A percentile compares a stretch with the other conserved stretches of the same genome.
These are phyloP conservation scores for Corynascus novoguineensis DNA, from an alignment of 495 filamentous ascomycete species.

Conservation along the genomic window DNA sequence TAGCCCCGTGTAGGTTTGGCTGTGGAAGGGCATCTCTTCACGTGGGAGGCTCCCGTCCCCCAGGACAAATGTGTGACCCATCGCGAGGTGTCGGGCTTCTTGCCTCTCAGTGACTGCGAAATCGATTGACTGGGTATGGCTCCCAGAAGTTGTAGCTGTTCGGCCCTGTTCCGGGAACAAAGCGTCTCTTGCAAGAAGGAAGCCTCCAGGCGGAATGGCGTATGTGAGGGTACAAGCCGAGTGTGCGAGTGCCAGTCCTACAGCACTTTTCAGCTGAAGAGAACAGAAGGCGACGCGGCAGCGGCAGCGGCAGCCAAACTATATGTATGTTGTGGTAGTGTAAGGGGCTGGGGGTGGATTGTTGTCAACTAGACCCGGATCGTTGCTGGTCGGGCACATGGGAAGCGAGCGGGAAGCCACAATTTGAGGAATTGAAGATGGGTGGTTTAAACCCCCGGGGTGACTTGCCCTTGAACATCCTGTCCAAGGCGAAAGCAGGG, in stretches of 20 bases:
- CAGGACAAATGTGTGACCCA: conserved; percentile 7
- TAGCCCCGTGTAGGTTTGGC: background rate
- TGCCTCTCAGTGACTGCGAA: background rate
- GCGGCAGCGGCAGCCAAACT: conserved; percentile 8
- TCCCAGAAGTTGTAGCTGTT: no score
- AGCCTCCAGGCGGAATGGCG: background rate
- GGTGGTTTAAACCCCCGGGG: background rate
- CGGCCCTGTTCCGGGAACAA: background rate
- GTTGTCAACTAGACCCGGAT: background rate
- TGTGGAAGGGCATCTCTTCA: conserved; percentile 13
- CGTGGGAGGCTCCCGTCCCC: background rate
- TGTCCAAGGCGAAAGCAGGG: no score
- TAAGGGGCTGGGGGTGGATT: background rate
- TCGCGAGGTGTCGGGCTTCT: background rate
- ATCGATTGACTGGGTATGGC: no score
- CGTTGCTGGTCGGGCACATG: conserved; percentile 8
- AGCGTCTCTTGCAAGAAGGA: no score
- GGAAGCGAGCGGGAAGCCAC: background rate
- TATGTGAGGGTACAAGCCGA: background rate
- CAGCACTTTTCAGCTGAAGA: background rate
- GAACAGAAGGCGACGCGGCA: background rate
- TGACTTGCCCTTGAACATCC: background rate
- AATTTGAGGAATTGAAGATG: background rate
- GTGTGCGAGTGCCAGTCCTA: background rate
- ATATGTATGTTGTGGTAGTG: conserved; percentile 6